Evolutionary conservation across 2,329 filamentous ascomycete species (phyloP), one percentile per base, ranked within the genome.

Genomic region (Cadophora sp.): DNA sequence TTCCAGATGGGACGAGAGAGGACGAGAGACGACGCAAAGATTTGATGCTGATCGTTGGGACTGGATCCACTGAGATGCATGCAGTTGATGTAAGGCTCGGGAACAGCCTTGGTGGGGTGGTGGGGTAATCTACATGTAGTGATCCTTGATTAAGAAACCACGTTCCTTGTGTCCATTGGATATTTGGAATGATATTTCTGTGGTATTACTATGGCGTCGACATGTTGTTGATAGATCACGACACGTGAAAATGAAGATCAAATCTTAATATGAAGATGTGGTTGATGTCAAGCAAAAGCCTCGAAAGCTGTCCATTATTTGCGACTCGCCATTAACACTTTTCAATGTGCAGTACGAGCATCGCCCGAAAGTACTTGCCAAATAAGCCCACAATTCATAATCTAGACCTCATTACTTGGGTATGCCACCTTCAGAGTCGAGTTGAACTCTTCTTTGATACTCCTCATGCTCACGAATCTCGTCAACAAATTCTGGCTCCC

Each of bases 391-490:
- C 7, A 37, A 26, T 4, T 37, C 61, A 27, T 55, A 19, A 46
- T 53, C 66, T 65, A 76, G 64, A 76, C 71, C 79, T 90, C 89
- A 79, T 93, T 93, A 81, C 90, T 92, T 24, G 90, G 89, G 79
- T 94, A 94, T 63, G 79, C 79, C 37, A 93, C 89, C 78, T 84
- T 83, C 40, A 85, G 84, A 40, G 87, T 89, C 3, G 87, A 81
- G 69, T 82, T 81, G 75, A 92, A 94, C 82, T 93, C 91, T 84
- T 94, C 91, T 87, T 92, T 92, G 76, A 92, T 86, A 53, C 87
- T 88, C 71, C 89, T 83, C 76, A 87, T 80, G 78, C 88, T 91
- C 65, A 91, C 88, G 77, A 92, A 92, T 59, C 90, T 83, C 67
- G 82, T 85, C 73, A 92, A 79, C 70, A 92, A 79, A 79, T 88